A percentile compares a stretch with the other conserved stretches of the same genome.
Conservation (phyloP, 805 yeast species). For the Candida ipomoeae region DNA sequence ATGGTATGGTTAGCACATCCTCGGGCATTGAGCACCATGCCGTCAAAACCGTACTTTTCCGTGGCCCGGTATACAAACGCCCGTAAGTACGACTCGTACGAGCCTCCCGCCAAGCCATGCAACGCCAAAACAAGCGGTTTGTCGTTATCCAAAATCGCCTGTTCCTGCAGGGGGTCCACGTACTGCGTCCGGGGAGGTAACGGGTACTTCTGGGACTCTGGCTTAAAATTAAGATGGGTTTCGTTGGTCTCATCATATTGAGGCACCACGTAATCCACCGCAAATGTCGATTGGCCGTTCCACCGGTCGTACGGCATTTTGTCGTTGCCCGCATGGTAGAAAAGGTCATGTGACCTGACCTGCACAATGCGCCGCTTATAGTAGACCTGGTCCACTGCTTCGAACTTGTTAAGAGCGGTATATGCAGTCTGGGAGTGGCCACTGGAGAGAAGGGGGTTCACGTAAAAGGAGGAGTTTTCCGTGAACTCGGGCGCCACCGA, state of each 20-base stretch:
- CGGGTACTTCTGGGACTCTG: conserved; percentile 49
- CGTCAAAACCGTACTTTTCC: conserved; percentile 45
- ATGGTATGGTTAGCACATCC: conserved; percentile 76
- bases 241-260: conserved; percentile 16
- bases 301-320: conserved; percentile 36
- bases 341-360: conserved; percentile 23
- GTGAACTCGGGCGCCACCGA: conserved; percentile 38
- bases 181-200: conserved; percentile 69
- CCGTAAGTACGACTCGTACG: conserved; percentile 69
- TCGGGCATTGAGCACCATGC: conserved; percentile 59
- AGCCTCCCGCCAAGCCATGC: conserved; percentile 80
- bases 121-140: conserved; percentile 58
- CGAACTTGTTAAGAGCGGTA: conserved; percentile 42
- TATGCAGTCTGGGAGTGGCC: conserved; percentile 51
- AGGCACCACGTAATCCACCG: conserved; percentile 46
- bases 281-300: conserved; percentile 43
- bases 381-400: conserved; percentile 37
- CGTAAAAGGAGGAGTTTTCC: conserved; percentile 32
- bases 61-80: conserved; percentile 46
- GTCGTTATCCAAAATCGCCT: conserved; percentile 25
- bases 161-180: conserved; percentile 44
- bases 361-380: conserved; percentile 43
- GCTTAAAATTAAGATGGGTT: conserved; percentile 25
- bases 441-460: conserved; percentile 44
- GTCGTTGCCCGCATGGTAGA: conserved; percentile 26